Conservation (phyloP, 768 basidiomycete genomes). For the Trametes maxima region DNA sequence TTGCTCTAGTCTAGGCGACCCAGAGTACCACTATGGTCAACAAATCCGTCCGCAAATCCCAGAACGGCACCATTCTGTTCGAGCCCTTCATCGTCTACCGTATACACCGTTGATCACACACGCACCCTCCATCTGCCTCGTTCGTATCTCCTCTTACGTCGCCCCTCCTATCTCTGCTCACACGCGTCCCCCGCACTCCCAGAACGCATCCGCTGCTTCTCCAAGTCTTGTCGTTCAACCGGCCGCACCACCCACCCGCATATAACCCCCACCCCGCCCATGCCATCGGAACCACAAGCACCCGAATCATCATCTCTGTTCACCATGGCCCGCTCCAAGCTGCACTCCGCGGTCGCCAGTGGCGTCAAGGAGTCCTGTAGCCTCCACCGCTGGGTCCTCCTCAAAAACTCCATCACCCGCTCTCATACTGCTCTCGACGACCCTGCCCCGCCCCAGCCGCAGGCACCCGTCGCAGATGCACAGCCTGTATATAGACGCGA, state of each 20-base stretch:
- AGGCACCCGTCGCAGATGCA: constrained; percentile 32
- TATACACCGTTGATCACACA: constrained; percentile 61
- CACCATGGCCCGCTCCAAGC: constrained; percentile 71
- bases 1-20: constrained; percentile 32
- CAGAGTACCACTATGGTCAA: constrained; percentile 68
- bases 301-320: constrained; percentile 53
- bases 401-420: constrained; percentile 79
- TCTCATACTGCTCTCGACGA: constrained; percentile 44
- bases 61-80: constrained; percentile 86
- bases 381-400: constrained; percentile 84
- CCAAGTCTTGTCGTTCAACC: constrained; percentile 33
- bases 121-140: constrained; percentile 13
- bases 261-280: constrained; percentile 24
- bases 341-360: constrained; percentile 61
- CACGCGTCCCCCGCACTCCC: constrained; percentile 13
- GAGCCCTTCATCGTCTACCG: constrained; percentile 87
- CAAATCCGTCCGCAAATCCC: constrained; percentile 77
- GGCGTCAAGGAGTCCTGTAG: constrained; percentile 64
- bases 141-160: constrained; percentile 18
- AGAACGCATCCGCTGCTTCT: constrained; percentile 28
- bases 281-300: constrained; percentile 39
- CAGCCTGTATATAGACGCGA: constrained; percentile 41
- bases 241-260: constrained; percentile 39
- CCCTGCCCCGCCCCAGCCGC: constrained; percentile 30
- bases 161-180: background rate